Evolutionary conservation across 495 filamentous ascomycete species (phyloP).

Genomic region (Penicillium longicatenatum): DNA sequence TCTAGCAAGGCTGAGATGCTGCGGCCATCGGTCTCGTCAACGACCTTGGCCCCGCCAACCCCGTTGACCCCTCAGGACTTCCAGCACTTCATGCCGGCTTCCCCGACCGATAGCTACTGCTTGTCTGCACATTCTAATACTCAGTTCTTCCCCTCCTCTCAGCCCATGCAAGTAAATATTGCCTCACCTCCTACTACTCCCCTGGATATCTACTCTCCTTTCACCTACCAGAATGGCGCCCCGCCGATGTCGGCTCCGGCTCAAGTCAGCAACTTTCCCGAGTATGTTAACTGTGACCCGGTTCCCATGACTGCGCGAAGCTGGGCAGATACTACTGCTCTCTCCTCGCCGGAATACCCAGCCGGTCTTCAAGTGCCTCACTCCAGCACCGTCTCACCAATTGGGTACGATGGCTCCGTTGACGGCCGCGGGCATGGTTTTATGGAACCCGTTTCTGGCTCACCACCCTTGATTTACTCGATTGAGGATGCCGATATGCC

Average conservation of each 20-base stretch:
- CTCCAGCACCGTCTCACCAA: slow-evolving; percentile 37
- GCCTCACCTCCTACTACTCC: slow-evolving; percentile 52
- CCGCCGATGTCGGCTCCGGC: slow-evolving; percentile 51
- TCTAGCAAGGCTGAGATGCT: slow-evolving; percentile 45
- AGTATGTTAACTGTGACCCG: slow-evolving; percentile 39
- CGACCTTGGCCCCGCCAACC: slow-evolving; percentile 48
- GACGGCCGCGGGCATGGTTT: slow-evolving; percentile 30
- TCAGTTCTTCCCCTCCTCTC: slow-evolving; percentile 44
- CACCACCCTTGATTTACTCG: slow-evolving; percentile 40
- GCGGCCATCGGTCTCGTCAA: slow-evolving; percentile 41
- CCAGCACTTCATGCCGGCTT: slow-evolving; percentile 44
- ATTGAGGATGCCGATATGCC: slow-evolving; percentile 38
- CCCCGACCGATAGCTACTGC: slow-evolving; percentile 44
- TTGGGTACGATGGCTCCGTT: slow-evolving; percentile 35
- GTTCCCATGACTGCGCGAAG: slow-evolving; percentile 40
- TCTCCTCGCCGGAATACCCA: slow-evolving; percentile 46
- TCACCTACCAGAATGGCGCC: slow-evolving; percentile 40
- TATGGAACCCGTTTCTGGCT: slow-evolving; percentile 33
- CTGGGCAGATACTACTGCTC: slow-evolving; percentile 44
- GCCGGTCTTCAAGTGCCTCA: slow-evolving; percentile 36
- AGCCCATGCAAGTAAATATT: slow-evolving; percentile 49
- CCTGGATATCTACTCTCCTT: slow-evolving; percentile 41
- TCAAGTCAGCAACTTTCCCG: slow-evolving; percentile 45
- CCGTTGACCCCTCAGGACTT: slow-evolving; percentile 50
- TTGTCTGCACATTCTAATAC: slow-evolving; percentile 41